Evolutionary conservation across 2,329 filamentous ascomycete genomes (phyloP), one percentile per base, ranked within the genome.

Genomic region (Diaporthe humulicola): DNA sequence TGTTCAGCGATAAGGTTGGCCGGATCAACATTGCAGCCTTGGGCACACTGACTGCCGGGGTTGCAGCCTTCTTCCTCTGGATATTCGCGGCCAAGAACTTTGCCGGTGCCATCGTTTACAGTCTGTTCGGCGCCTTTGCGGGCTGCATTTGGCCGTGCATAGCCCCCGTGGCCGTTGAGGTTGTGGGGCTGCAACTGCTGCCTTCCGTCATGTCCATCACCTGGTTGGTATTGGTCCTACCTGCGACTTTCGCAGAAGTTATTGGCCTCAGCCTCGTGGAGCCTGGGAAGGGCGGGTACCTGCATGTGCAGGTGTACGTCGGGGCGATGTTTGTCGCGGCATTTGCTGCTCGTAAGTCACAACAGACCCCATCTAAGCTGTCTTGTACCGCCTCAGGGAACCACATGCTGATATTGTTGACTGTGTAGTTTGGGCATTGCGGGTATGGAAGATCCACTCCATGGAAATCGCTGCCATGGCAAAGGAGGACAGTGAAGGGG

Each of bases 61-160:
- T 95, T 1, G 89, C 94, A 48, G 89, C 90, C 50, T 87, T 96
- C 58, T 88, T 93, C 28, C 87, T 96, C 45, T 96, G 94, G 94
- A 91, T 92, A 72, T 91, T 92, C 75, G 93, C 93, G 2, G 89
- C 90, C 56, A 89, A 88, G 77, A 81, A 81, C 15, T 93, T 91
- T 76, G 92, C 90, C 0, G 90, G 94, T 0, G 86, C 95, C 38
- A 87, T 96, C 42, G 89, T 96, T 78, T 96, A 94, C 79, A 88
- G 91, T 0, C 82, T 96, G 19, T 82, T 95, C 1, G 94, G 94
- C 2, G 87, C 86, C 3, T 91, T 95, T 1, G 91, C 90, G 3
- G 94, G 94, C 9, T 92, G 91, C 0, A 92, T 94, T 78, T 95
- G 91, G 91, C 88, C 90, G 0, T 92, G 92, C 1, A 88, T 93